Conservation (phyloP, 805 yeast genomes). For the Naumovozyma baii region DNA sequence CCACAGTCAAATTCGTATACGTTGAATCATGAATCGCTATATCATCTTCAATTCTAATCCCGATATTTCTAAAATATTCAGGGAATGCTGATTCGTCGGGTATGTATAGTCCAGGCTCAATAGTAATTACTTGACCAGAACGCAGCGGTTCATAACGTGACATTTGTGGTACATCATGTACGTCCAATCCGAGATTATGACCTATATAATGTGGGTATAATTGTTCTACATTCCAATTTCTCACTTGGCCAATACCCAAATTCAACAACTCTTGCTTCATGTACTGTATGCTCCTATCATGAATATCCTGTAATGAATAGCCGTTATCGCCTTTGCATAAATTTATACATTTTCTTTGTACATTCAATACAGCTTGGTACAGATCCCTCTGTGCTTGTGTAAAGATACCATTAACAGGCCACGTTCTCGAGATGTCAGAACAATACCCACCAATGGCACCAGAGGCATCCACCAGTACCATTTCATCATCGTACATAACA, state of each 20-base stretch:
- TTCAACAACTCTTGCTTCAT: slow-evolving; percentile 59
- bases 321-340: slow-evolving; percentile 48
- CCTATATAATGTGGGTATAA: slow-evolving; percentile 92
- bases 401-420: slow-evolving; percentile 81
- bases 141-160: slow-evolving; percentile 46
- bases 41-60: slow-evolving; percentile 92
- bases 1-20: slow-evolving; percentile 58
- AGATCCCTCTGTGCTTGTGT: slow-evolving; percentile 72
- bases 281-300: slow-evolving; percentile 50
- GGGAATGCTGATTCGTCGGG: slow-evolving; percentile 70
- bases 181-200: slow-evolving; percentile 87
- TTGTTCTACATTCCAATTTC: slow-evolving; percentile 43
- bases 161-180: slow-evolving; percentile 67
- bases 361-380: slow-evolving; percentile 79
- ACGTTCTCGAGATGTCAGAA: slow-evolving; percentile 90
- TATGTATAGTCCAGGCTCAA: slow-evolving; percentile 92
- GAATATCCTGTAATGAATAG: slow-evolving; percentile 62
- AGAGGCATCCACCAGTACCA: slow-evolving; percentile 91
- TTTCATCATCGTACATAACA: slow-evolving; percentile 59
- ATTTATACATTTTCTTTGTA: slow-evolving; percentile 68
- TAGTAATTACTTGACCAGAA: slow-evolving; percentile 76
- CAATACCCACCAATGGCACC: slow-evolving; percentile 91
- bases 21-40: slow-evolving; percentile 62
- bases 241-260: slow-evolving; percentile 53
- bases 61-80: slow-evolving; percentile 71